Percentiles rank a stretch among this genome's conserved stretches.
Conservation (phyloP, 164 flowering plant species). For the Macadamia tetraphylla region DNA sequence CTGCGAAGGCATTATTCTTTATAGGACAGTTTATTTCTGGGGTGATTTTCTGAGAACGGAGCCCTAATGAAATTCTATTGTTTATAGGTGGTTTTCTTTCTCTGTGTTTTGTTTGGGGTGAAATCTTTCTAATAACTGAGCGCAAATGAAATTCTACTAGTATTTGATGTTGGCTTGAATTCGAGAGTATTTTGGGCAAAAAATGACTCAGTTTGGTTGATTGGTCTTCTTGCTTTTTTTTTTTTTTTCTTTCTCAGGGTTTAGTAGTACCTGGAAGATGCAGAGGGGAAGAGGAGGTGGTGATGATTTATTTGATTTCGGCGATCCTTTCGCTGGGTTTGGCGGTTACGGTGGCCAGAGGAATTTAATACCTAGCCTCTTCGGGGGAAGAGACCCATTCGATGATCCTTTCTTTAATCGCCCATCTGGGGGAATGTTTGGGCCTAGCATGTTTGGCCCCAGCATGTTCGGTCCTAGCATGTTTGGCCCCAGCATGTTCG, state of each 20-base stretch:
- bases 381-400: constrained; percentile 79
- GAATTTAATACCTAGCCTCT: constrained; percentile 49
- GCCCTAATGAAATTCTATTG: too few relatives aligned
- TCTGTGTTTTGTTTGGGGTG: neutral
- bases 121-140: neutral
- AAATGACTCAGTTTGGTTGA: too few relatives aligned
- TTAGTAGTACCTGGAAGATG: constrained; percentile 28
- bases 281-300: constrained; percentile 38
- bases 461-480: constrained; percentile 6
- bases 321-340: constrained; percentile 34
- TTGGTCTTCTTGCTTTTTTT: neutral
- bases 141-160: neutral
- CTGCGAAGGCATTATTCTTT: too few relatives aligned
- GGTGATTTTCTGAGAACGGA: too few relatives aligned
- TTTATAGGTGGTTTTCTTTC: neutral
- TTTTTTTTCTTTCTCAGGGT: neutral
- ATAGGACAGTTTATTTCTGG: too few relatives aligned
- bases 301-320: constrained; percentile 25
- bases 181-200: neutral
- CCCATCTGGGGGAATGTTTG: constrained; percentile 37
- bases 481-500: neutral
- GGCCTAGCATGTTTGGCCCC: constrained; percentile 6
- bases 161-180: neutral
- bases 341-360: constrained; percentile 17
- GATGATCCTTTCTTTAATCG: constrained; percentile 81